phyloP scores from a whole-genome alignment of 139 green algal genomes.

The Chlamydomonas eustigma region DNA sequence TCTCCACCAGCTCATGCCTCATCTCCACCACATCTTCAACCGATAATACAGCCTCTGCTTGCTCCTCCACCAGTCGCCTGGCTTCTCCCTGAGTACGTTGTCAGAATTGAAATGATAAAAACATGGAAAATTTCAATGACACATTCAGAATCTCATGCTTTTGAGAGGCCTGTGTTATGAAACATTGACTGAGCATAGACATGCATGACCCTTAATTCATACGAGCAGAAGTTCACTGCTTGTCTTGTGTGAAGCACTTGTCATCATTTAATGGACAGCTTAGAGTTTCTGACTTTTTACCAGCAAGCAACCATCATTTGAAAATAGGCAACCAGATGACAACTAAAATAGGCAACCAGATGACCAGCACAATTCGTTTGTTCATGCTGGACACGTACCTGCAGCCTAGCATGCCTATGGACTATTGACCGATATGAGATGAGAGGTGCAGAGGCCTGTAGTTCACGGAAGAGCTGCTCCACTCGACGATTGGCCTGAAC shows the following conservation, averaged over 20 bases:
- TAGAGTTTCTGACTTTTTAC: too few relatives aligned
- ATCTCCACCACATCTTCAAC: slow-evolving; percentile 43
- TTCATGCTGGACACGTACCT: too few relatives aligned
- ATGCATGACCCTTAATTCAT: too few relatives aligned
- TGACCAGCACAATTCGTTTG: too few relatives aligned
- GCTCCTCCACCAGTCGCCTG: slow-evolving; percentile 43
- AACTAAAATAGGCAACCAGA: too few relatives aligned
- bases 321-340: too few relatives aligned
- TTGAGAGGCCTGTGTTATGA: too few relatives aligned
- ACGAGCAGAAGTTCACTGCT: too few relatives aligned
- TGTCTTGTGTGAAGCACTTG: too few relatives aligned
- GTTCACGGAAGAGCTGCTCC: slow-evolving; percentile 36
- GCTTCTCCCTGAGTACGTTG: slow-evolving; percentile 22
- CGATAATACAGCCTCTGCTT: slow-evolving; percentile 28
- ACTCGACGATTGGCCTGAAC: slow-evolving; percentile 16
- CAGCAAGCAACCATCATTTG: too few relatives aligned
- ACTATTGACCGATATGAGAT: slow-evolving; percentile 47
- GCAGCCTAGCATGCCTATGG: slow-evolving; percentile 43
- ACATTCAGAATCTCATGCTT: not conserved
- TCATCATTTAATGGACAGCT: too few relatives aligned
- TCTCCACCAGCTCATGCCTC: slow-evolving; percentile 33
- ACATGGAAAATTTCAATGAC: not conserved
- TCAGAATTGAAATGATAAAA: not conserved
- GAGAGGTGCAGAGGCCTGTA: slow-evolving; percentile 41
- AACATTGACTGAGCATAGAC: too few relatives aligned